Evolutionary conservation across 2,329 filamentous ascomycete genomes (phyloP).

Genomic region (Cercospora sojina): DNA sequence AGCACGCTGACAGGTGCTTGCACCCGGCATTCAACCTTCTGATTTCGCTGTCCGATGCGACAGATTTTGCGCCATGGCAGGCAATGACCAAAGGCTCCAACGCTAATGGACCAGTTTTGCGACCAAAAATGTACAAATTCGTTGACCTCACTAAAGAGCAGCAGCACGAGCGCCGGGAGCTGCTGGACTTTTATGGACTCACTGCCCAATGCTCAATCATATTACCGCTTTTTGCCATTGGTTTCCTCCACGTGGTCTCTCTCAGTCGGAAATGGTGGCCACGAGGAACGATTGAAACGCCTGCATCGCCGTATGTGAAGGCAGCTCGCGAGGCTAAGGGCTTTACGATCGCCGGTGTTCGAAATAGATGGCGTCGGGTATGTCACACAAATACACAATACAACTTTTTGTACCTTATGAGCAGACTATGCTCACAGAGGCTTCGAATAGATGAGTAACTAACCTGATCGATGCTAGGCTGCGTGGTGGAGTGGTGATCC

Average conservation of each 20-base stretch:
- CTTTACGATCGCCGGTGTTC: background rate
- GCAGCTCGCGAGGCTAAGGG: conserved; percentile 21
- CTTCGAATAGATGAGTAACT: background rate
- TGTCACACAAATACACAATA: background rate
- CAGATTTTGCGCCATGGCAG: background rate
- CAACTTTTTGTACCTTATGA: background rate
- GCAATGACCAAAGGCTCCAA: background rate
- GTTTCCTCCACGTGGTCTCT: conserved; percentile 40
- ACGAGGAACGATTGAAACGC: conserved; percentile 21
- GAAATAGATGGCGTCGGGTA: conserved; percentile 27
- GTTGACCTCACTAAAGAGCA: conserved; percentile 52
- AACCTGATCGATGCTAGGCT: conserved; percentile 15
- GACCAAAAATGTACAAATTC: conserved; percentile 49
- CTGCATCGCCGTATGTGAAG: conserved; percentile 46
- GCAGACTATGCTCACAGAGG: background rate
- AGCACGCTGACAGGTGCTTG: background rate
- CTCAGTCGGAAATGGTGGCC: conserved; percentile 32
- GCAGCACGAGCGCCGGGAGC: conserved; percentile 50
- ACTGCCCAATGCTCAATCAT: conserved; percentile 57
- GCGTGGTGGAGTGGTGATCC: conserved; percentile 38
- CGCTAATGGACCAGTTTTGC: background rate
- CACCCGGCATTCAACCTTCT: background rate
- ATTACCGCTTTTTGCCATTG: conserved; percentile 46
- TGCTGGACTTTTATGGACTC: conserved; percentile 57
- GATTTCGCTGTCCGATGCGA: background rate